phyloP scores from a whole-genome alignment of 148 eudicot species.

The Vaccinium macrocarpon region DNA sequence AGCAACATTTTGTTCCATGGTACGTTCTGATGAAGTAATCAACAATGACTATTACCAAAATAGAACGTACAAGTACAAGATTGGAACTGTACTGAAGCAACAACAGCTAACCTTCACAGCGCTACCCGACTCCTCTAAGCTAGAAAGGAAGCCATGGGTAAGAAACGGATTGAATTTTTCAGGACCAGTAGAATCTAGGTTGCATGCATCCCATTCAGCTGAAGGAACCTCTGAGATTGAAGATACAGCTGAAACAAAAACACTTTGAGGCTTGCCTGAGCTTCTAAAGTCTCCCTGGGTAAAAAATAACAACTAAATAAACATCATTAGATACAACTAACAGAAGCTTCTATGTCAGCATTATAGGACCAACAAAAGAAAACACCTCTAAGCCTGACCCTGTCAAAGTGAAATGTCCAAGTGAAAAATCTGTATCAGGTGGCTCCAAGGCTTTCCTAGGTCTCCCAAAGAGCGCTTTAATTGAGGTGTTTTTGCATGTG shows the following conservation, averaged over 20 bases:
- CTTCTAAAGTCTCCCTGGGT: constrained; percentile 34
- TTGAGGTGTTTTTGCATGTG: constrained; percentile 28
- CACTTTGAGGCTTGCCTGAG: constrained; percentile 30
- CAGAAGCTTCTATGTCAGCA: constrained; percentile 10
- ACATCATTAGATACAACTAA: constrained; percentile 7
- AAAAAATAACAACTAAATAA: neutral
- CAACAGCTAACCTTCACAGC: constrained; percentile 67
- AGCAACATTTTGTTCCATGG: neutral
- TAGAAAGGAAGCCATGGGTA: constrained; percentile 76
- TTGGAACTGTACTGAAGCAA: constrained; percentile 7
- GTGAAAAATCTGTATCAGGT: constrained; percentile 37
- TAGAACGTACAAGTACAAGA: neutral
- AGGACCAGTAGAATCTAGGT: constrained; percentile 63
- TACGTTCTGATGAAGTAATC: neutral
- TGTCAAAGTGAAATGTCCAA: constrained; percentile 64
- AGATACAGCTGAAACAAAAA: constrained; percentile 73
- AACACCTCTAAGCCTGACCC: constrained; percentile 70
- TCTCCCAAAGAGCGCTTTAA: constrained; percentile 72
- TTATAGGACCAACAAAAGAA: constrained; percentile 22
- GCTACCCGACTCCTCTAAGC: constrained; percentile 77
- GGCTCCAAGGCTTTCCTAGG: constrained; percentile 54
- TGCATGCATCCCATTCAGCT: constrained; percentile 85
- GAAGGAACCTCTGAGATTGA: constrained; percentile 71
- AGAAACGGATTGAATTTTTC: constrained; percentile 82
- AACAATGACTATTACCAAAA: neutral